Conservation (phyloP, 179 eudicot genomes). For the Spinacia oleracea region DNA sequence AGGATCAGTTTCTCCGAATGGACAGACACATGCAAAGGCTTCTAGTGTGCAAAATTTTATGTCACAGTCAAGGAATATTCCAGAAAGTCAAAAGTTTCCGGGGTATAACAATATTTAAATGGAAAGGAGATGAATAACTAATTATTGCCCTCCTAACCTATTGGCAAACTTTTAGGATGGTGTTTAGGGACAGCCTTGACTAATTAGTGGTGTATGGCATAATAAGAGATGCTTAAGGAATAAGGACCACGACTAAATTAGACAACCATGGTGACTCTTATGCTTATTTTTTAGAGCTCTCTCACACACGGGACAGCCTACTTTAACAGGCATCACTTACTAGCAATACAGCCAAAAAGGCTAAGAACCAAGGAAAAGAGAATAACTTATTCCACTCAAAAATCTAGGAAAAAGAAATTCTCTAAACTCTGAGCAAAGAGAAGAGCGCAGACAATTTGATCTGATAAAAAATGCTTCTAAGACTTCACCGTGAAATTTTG, state of each 20-base stretch:
- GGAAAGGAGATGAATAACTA: constrained; percentile 32
- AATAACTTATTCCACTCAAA: not conserved
- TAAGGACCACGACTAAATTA: constrained; percentile 20
- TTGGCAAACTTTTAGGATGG: constrained; percentile 17
- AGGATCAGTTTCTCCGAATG: constrained; percentile 33
- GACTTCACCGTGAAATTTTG: constrained; percentile 35
- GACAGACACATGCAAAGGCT: constrained; percentile 36
- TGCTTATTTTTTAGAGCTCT: constrained; percentile 1
- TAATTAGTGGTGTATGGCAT: constrained; percentile 21
- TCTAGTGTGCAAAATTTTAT: constrained; percentile 24
- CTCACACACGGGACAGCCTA: constrained; percentile 12
- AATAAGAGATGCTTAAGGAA: constrained; percentile 22
- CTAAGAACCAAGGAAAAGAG: constrained; percentile 6
- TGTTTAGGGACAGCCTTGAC: constrained; percentile 30
- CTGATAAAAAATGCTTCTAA: not conserved
- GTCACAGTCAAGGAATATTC: constrained; percentile 44
- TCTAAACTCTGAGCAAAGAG: not conserved
- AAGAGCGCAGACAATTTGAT: not conserved
- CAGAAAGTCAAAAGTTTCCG: constrained; percentile 37
- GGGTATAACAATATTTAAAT: constrained; percentile 28
- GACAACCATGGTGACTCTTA: constrained; percentile 8
- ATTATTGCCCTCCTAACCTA: constrained; percentile 32
- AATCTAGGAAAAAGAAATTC: not conserved
- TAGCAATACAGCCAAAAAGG: not conserved
- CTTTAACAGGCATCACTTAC: constrained; percentile 23